Evolutionary conservation across 805 yeast species (phyloP), one percentile per base, ranked within the genome.

Genomic region (Cyberlindnera euphorbiae): DNA sequence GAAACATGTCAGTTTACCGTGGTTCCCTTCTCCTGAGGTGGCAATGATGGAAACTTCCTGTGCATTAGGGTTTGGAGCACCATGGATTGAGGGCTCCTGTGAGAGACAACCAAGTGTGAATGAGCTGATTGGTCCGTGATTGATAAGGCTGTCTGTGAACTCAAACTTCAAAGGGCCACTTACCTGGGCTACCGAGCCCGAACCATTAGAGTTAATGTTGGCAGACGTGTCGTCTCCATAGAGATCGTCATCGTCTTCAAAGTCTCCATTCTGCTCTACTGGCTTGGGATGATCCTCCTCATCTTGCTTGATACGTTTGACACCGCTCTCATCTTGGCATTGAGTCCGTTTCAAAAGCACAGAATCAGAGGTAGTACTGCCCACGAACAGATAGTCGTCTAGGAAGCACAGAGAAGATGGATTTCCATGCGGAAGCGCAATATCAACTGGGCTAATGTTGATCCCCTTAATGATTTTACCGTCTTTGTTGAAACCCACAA

Each of bases 51-150:
- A 82, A 13, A 72, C 63, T 50, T 83, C 93, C 31, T 72, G 66
- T 43, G 58, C 64, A 44, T 78, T 80, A 3, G 95, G 90, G 52
- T 83, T 83, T 1, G 73, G 63, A 19, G 82, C 65, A 30, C 87
- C 85, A 37, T 79, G 73, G 9, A 73, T 63, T 37, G 67, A 70
- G 30, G 63, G 63, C 13, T 75, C 78, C 1, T 74, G 66, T 0
- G 82, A 70, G 18, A 73, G 65, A 32, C 68, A 66, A 0, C 89
- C 96, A 23, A 79, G 48, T 0, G 88, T 69, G 44, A 88, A 69
- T 27, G 78, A 75, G 3, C 83, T 67, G 10, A 83, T 64, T 0
- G 96, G 95, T 0, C 96, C 96, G 46, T 73, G 66, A 49, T 79
- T 83, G 3, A 69, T 50, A 9, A 88, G 53, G 1, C 62, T 59